Evolutionary conservation across 208 protist genomes (phyloP).

Genomic region (Tritrichomonas musculus): DNA sequence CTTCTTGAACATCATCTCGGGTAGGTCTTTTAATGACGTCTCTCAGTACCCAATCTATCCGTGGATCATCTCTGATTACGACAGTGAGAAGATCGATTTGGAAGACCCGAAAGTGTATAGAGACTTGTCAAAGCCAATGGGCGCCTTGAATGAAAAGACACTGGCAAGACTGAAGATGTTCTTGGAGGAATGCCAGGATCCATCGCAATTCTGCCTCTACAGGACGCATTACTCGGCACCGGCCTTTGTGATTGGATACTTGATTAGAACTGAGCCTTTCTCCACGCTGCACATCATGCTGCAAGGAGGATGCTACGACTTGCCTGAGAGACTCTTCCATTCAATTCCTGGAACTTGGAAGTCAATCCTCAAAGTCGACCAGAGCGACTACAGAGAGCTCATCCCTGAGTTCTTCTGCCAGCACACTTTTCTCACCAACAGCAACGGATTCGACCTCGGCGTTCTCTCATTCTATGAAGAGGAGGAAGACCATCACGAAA

Average conservation of each 20-base stretch:
- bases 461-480: too few species aligned
- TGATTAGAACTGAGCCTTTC: background rate
- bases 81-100: background rate
- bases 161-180: background rate
- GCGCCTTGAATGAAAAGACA: background rate
- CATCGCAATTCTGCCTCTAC: background rate
- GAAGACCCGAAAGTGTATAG: background rate
- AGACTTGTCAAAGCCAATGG: constrained; percentile 19
- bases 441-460: background rate
- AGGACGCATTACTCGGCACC: background rate
- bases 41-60: constrained; percentile 96
- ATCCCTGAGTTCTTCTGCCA: background rate
- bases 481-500: too few species aligned
- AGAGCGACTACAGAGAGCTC: background rate
- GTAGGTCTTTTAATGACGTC: constrained; percentile 84
- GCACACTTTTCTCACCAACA: background rate
- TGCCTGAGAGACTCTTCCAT: background rate
- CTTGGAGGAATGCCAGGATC: background rate
- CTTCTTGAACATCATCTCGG: constrained; percentile 82
- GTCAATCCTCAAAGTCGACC: background rate
- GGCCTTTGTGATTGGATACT: background rate
- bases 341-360: background rate
- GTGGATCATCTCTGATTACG: constrained; percentile 47
- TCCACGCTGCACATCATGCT: background rate
- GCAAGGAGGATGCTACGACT: background rate